Percentiles rank a stretch among this genome's conserved stretches.
Evolutionary conservation across 2,329 filamentous ascomycete species (phyloP).

Genomic region (Peltaster fructicola): DNA sequence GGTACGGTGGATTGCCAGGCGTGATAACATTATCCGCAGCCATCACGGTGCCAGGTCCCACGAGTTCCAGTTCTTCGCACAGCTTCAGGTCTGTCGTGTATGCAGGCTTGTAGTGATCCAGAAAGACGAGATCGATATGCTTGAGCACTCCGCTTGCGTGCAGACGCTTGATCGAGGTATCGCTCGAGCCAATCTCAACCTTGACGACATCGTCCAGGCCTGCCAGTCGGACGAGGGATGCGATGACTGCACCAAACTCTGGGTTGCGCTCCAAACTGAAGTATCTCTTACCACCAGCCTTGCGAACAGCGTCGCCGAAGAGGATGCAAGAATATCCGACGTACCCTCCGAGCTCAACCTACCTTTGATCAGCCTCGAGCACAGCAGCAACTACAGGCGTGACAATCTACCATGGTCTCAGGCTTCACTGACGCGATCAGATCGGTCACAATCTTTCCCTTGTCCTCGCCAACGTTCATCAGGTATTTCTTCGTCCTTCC

Average conservation of each 20-base stretch:
- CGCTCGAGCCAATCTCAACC: constrained; percentile 52
- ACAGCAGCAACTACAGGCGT: constrained; percentile 3
- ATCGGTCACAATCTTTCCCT: constrained; percentile 52
- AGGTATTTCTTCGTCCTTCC: constrained; percentile 48
- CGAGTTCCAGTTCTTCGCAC: constrained; percentile 51
- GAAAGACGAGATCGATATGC: constrained; percentile 54
- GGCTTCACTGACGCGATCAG: constrained; percentile 52
- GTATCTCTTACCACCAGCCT: constrained; percentile 47
- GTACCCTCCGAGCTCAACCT: constrained; percentile 64
- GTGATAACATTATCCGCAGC: constrained; percentile 56
- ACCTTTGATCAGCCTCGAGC: constrained; percentile 8
- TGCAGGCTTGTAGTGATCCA: constrained; percentile 65
- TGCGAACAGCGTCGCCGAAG: constrained; percentile 49
- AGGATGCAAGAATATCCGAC: constrained; percentile 67
- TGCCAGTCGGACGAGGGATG: constrained; percentile 52
- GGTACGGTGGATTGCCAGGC: constrained; percentile 52
- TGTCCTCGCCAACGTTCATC: constrained; percentile 65
- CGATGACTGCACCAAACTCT: constrained; percentile 54
- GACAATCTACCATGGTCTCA: constrained; percentile 37
- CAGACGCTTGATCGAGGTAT: constrained; percentile 45
- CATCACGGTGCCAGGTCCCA: constrained; percentile 44
- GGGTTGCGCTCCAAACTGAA: constrained; percentile 57
- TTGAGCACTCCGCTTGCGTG: constrained; percentile 34
- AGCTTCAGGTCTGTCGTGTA: constrained; percentile 61
- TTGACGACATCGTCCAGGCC: constrained; percentile 53